Conservation (phyloP, 2,329 filamentous ascomycete species). For the Cytospora leucostoma region DNA sequence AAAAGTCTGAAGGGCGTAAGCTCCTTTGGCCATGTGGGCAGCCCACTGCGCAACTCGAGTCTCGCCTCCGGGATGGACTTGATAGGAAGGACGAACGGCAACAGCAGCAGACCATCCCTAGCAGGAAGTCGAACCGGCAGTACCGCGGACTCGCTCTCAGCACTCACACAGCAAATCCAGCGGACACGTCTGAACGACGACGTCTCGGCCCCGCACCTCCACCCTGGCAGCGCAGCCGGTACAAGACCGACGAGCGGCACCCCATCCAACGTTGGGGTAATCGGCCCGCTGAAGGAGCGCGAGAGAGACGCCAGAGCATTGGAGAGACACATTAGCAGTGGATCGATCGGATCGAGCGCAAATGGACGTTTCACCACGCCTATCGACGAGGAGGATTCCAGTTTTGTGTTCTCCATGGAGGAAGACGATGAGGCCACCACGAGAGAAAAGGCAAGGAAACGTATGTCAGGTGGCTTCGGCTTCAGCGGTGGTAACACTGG, state of each 20-base stretch:
- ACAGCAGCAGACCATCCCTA: conserved; percentile 41
- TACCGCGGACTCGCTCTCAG: conserved; percentile 54
- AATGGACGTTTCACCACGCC: conserved; percentile 61
- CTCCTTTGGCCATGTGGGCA: conserved; percentile 67
- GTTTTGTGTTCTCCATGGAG: conserved; percentile 68
- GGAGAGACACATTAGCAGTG: conserved; percentile 62
- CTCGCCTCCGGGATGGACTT: conserved; percentile 55
- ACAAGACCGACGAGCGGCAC: conserved; percentile 42
- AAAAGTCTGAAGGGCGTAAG: conserved; percentile 48
- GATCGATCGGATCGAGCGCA: conserved; percentile 57
- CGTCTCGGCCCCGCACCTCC: conserved; percentile 51
- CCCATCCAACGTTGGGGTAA: conserved; percentile 39
- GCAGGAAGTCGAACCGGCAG: conserved; percentile 47
- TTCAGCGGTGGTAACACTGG: conserved; percentile 36
- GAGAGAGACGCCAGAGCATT: conserved; percentile 46
- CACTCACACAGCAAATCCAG: conserved; percentile 63
- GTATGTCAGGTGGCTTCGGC: conserved; percentile 46
- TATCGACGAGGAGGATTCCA: conserved; percentile 65
- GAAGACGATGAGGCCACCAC: conserved; percentile 57
- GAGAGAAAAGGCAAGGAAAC: conserved; percentile 46
- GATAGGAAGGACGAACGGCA: conserved; percentile 31
- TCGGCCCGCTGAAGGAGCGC: conserved; percentile 39
- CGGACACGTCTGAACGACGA: conserved; percentile 54
- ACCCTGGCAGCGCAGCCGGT: conserved; percentile 48
- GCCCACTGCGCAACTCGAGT: conserved; percentile 64